Evolutionary conservation across 2,329 filamentous ascomycete genomes (phyloP), one percentile per base, ranked within the genome.

Genomic region (Aschersonia sp.): DNA sequence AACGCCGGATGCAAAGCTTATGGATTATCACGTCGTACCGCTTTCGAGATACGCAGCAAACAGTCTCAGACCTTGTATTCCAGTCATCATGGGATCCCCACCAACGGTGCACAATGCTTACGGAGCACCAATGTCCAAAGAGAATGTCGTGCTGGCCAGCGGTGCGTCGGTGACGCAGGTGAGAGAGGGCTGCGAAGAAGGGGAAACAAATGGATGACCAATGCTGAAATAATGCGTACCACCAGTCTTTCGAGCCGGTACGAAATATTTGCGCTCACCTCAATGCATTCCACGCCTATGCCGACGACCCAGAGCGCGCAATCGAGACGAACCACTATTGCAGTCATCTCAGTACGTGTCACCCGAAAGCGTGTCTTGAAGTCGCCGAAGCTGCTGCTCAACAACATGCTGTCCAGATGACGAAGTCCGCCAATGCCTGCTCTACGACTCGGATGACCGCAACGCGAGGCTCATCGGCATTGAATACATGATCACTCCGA

Each of bases 231-330:
- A 7, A 30, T 29, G 9, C 9, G 9, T 29, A 29, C 9, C 9
- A 28, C 43, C 9, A 82, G 74, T 73, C 78, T 53, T 87, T 94
- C 61, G 68, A 73, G 0, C 86, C 87, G 0, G 65, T 87, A 5
- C 82, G 86, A 56, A 77, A 79, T 47, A 75, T 94, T 45, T 92
- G 87, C 63, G 86, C 85, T 1, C 85, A 91, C 59, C 72, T 94
- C 1, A 89, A 92, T 56, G 87, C 85, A n/a, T 89, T 89, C 58
- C 88, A 94, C 58, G 78, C 82, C 45, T 92, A 92, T 59, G 82
- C 81, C n/a, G 73, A 78, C 30, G 84, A 91, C 44, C 78, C 81
- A 0, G 73, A 68, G 2, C 78, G 84, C 10, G 73, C 70, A 40
- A 80, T 94, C 1, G 85, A 92, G 61, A 70, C 86, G 1, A 42